Percentiles rank a stretch among this genome's conserved stretches.
Evolutionary conservation across 805 yeast species (phyloP).

Genomic region (Wilhelminamyces savonicus): DNA sequence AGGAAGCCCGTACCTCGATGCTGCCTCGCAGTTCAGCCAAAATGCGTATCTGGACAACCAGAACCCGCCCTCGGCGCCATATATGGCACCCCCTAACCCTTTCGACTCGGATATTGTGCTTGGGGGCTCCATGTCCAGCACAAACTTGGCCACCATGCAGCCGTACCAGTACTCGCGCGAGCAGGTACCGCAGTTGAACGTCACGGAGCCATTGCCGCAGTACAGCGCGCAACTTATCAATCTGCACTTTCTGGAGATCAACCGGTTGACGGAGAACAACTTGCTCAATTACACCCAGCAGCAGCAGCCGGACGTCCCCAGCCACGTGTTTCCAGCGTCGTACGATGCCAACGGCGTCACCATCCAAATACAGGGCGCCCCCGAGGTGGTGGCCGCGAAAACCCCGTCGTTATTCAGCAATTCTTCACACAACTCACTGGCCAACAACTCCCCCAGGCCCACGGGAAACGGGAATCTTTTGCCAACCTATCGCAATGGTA

Average conservation of each 20-base stretch:
- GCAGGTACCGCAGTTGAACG: background rate
- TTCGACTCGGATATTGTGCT: constrained; percentile 31
- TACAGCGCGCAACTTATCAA: background rate
- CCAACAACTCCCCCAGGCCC: constrained; percentile 30
- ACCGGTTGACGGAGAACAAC: constrained; percentile 12
- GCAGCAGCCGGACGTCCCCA: too few relatives aligned
- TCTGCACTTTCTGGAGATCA: background rate
- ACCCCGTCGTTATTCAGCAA: constrained; percentile 56
- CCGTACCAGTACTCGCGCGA: constrained; percentile 1
- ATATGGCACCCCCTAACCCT: constrained; percentile 4
- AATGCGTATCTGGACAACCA: constrained; percentile 7
- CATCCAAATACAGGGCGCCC: constrained; percentile 19
- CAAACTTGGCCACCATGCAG: constrained; percentile 27
- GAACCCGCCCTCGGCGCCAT: constrained; percentile 2
- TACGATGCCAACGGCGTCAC: background rate
- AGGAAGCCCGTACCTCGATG: constrained; percentile 31
- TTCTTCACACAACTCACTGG: constrained; percentile 33
- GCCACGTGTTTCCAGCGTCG: too few relatives aligned
- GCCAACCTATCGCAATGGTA: background rate
- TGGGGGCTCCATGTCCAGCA: constrained; percentile 33
- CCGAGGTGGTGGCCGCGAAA: constrained; percentile 34
- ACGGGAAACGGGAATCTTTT: constrained; percentile 2
- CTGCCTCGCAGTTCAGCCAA: constrained; percentile 23
- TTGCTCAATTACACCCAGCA: constrained; percentile 9
- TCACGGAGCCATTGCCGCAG: too few relatives aligned